Base-by-base conservation (phyloP, 208 protist genomes). In the Phytomonas serpens region DNA sequence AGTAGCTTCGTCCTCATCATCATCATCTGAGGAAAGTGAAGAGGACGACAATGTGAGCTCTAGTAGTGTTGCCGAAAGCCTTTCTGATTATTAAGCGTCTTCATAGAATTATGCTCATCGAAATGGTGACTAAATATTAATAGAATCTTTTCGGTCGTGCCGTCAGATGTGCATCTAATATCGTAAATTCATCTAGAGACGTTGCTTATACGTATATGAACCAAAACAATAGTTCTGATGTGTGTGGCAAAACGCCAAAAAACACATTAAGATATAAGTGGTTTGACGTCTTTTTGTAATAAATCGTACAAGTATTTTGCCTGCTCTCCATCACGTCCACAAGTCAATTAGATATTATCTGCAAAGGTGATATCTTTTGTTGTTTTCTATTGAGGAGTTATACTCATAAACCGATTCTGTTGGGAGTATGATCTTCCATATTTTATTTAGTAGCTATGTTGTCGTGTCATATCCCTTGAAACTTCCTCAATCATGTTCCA, bases 1-100 rank as follows among this genome's bases (percentile, higher is more conserved):
- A 2, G 76, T 90, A 29, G 71, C 83, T 34, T 90, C 87, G 31
- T 86, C 87, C 9, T 88, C 85, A 0, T 84, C 76, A 5, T 80
- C 77, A 23, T 81, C 78, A 10, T 68, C 67, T 23, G 71, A 61
- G 3, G 69, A 81, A 2, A 67, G 72, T 11, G 69, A 76, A 2
- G 69, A 78, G 32, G 73, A 73, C n/a, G 47, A 57, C 10, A 19
- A 27, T 57, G 23, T 4, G 16, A 57, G 0, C 47, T 57, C 47
- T 57, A 57, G 47, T 57, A 19, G 19, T 1, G 27, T 23, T 57
- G 19, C 47, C 19, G 19, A 27, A 27, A 57, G 2, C 47, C 47
- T 57, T 57, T 57, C 47, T 27, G 47, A 57, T 27, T 57, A 19
- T 27, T 6, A 27, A 57, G 27, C 19, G 27, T 27, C 40, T 23